Evolutionary conservation across 192 early-diverging fungal species (phyloP).

Genomic region (Mortierella alpina): DNA sequence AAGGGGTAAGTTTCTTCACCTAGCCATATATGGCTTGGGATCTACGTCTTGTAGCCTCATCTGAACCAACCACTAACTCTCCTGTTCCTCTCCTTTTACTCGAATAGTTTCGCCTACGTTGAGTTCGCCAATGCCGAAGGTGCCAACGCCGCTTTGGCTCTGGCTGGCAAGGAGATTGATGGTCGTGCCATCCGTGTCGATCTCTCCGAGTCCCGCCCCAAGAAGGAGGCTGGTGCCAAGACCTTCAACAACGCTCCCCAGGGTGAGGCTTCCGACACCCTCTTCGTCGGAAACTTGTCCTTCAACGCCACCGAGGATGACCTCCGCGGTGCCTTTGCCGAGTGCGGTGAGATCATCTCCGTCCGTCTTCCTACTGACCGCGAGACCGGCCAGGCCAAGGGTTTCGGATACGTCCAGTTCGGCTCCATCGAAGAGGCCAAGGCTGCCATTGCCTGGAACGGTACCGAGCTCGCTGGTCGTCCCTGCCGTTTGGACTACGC

Average conservation of each 20-base stretch:
- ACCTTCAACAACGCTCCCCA: slow-evolving; percentile 54
- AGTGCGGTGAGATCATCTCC: slow-evolving; percentile 71
- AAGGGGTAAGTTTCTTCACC: slow-evolving; percentile 68
- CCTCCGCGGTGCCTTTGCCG: slow-evolving; percentile 64
- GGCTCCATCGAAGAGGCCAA: slow-evolving; percentile 71
- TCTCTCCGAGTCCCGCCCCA: slow-evolving; percentile 66
- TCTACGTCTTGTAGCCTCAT: too few relatives aligned
- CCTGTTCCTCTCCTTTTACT: too few relatives aligned
- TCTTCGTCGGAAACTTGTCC: slow-evolving; percentile 86
- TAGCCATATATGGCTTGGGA: not conserved
- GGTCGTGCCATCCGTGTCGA: slow-evolving; percentile 88
- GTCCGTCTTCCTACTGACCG: slow-evolving; percentile 80
- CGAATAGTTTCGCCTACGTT: slow-evolving; percentile 84
- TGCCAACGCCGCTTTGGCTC: slow-evolving; percentile 75
- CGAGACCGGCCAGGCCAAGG: slow-evolving; percentile 80
- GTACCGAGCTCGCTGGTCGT: slow-evolving; percentile 81
- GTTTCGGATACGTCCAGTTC: slow-evolving; percentile 95
- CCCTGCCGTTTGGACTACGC: slow-evolving; percentile 90
- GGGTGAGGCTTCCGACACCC: slow-evolving; percentile 72
- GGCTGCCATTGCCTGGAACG: slow-evolving; percentile 84
- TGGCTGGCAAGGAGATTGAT: slow-evolving; percentile 79
- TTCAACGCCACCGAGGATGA: slow-evolving; percentile 73
- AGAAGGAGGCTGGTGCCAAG: slow-evolving; percentile 33
- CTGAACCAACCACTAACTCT: too few relatives aligned
- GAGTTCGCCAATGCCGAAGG: slow-evolving; percentile 78